Base-by-base conservation (phyloP, 2,329 filamentous ascomycete species). In the Hypoxylon sp. region DNA sequence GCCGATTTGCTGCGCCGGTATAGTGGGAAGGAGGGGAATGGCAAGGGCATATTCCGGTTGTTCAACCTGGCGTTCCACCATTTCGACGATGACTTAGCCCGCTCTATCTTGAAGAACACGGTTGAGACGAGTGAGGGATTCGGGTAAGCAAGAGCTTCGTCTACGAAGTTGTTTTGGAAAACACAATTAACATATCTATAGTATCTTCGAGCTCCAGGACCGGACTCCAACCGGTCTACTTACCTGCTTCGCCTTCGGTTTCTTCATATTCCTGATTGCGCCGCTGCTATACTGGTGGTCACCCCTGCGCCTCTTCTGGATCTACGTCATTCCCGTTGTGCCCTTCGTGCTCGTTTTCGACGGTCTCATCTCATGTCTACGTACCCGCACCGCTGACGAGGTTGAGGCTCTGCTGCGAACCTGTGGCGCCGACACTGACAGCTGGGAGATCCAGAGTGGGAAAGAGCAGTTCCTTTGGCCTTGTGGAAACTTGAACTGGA, bases 21-120 rank as follows among this genome's bases (percentile, higher is more conserved):
- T 27, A 61, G 58, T 3, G 35, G 17, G 14, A 59, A 46, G 27
- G 35, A 42, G 63, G 76, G 53, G 35, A 74, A 70, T 64, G 68
- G 72, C 17, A 85, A 84, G 75, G 85, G 82, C 49, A 82, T 92
- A 22, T 91, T 93, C 76, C 84, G 92, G 3, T 80, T 94, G 55
- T 94, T 92, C 78, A 92, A 91, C 76, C 83, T 93, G 1, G 88
- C 91, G 0, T 95, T 95, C 75, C 92, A 94, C 79, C 92, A 94
- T 80, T 94, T 94, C 72, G 86, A 89, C 68, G 90, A 94, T 74
- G 80, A 81, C 3, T 79, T 89, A 17, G 92, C 90, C 0, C 80
- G 77, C 27, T 82, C 84, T 7, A 90, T 93, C 31, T 77, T 95
- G 33, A 83, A 82, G 58, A 89, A 91, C 76, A 91, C 90, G 0